Percentiles rank a stretch among this genome's conserved stretches.
These are phyloP conservation scores for Xylaria flabelliformis DNA, from an alignment of 495 filamentous ascomycete genomes.

Conservation along the genomic window DNA sequence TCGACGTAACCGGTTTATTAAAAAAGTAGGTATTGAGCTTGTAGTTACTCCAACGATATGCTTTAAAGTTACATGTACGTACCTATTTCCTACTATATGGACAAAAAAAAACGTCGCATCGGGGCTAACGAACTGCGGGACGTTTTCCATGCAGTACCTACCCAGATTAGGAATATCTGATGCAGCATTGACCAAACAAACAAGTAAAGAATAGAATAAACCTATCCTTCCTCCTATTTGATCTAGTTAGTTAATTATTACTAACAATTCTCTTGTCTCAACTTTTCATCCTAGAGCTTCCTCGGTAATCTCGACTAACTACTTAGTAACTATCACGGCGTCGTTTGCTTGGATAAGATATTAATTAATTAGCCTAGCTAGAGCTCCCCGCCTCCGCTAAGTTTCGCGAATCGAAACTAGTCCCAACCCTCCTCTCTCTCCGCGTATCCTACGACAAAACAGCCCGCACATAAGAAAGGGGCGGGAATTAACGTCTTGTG, in stretches of 20 bases:
- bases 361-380: not conserved
- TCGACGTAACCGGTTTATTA: no score
- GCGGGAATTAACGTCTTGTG: not conserved
- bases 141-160: not conserved
- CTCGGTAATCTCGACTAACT: not conserved
- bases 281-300: not conserved
- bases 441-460: not conserved
- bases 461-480: not conserved
- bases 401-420: not conserved
- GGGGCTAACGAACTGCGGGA: slow-evolving; percentile 7
- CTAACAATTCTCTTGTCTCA: not conserved
- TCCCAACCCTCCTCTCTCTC: not conserved
- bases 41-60: no score
- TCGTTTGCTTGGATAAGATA: slow-evolving; percentile 3
- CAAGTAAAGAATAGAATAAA: not conserved
- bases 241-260: not conserved
- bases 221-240: slow-evolving; percentile 5
- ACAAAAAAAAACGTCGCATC: not conserved
- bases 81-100: no score
- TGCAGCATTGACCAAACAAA: not conserved
- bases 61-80: no score
- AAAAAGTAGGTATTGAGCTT: no score
- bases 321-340: no score
- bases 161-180: not conserved
- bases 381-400: not conserved